Conservation (phyloP, 352 stramenopile species). For the Phytophthora cactorum region DNA sequence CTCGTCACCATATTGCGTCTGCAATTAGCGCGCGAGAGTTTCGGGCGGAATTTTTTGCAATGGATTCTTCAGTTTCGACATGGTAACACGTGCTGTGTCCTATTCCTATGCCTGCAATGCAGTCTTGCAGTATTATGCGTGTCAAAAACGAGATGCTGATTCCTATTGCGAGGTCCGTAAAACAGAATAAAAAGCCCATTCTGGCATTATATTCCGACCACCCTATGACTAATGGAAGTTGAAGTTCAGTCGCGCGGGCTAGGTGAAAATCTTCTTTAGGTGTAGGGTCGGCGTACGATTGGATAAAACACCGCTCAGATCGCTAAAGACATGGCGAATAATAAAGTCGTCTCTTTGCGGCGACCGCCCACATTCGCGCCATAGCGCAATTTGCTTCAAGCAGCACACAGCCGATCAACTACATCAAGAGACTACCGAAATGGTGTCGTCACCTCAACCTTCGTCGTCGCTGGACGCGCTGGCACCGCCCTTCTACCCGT, state of each 20-base stretch:
- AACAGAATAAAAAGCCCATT: not conserved
- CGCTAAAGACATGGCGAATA: conserved; percentile 13
- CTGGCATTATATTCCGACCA: not conserved
- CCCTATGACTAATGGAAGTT: conserved; percentile 18
- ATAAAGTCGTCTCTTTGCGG: conserved; percentile 17
- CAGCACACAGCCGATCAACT: conserved; percentile 4
- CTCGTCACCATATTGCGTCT: not conserved
- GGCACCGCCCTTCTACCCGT: conserved; percentile 66
- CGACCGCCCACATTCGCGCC: not conserved
- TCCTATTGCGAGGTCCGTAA: not conserved
- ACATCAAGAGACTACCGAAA: conserved; percentile 9
- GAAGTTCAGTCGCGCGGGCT: conserved; percentile 34
- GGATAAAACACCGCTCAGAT: not conserved
- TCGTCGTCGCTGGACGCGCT: conserved; percentile 58
- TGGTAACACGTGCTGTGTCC: not conserved
- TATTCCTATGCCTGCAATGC: not conserved
- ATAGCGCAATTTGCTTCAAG: conserved; percentile 38
- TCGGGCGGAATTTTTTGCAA: conserved; percentile 18
- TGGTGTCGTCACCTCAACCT: conserved; percentile 47
- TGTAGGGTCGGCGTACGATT: conserved; percentile 7
- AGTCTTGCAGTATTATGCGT: no score
- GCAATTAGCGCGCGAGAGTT: conserved; percentile 17
- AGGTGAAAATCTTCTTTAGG: conserved; percentile 28
- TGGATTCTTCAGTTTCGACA: conserved; percentile 16
- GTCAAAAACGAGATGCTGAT: not conserved